These are phyloP conservation scores for Microdochium paspali DNA, from an alignment of 2,329 filamentous ascomycete species.

Conservation along the genomic window DNA sequence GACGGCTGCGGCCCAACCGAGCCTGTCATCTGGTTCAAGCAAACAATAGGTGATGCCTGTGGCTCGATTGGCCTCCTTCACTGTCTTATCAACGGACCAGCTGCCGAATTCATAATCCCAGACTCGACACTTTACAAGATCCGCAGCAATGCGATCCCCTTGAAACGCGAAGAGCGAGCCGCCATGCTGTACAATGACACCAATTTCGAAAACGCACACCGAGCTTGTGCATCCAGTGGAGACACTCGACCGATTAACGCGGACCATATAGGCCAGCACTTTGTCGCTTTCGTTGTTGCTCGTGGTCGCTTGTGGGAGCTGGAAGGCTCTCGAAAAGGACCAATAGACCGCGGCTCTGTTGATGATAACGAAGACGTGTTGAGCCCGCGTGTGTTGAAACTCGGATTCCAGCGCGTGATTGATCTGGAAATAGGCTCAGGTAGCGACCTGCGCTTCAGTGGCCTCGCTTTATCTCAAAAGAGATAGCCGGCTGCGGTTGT, in stretches of 20 bases:
- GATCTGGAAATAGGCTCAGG: constrained; percentile 22
- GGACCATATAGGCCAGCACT: constrained; percentile 61
- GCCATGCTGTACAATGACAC: constrained; percentile 61
- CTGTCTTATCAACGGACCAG: constrained; percentile 59
- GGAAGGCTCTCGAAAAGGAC: constrained; percentile 66
- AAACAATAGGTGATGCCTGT: constrained; percentile 77
- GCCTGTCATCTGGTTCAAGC: constrained; percentile 73
- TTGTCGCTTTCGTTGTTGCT: constrained; percentile 69
- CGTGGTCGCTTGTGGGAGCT: constrained; percentile 66
- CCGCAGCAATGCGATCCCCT: constrained; percentile 50
- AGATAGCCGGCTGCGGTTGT: too few species aligned
- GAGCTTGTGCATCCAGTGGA: constrained; percentile 56
- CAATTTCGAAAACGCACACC: constrained; percentile 64
- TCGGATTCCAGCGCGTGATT: constrained; percentile 39
- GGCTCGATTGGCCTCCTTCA: constrained; percentile 73
- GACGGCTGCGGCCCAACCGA: constrained; percentile 39
- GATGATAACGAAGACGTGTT: constrained; percentile 50
- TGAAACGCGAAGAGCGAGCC: constrained; percentile 53
- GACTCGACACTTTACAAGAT: constrained; percentile 48
- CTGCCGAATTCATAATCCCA: constrained; percentile 41
- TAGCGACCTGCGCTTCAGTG: constrained; percentile 25
- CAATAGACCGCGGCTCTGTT: constrained; percentile 54
- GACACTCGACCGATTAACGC: constrained; percentile 59
- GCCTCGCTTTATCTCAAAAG: constrained; percentile 22
- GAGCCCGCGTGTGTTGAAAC: constrained; percentile 57